Conservation (phyloP, 148 eudicot genomes). For the Dianthus caryophyllus region DNA sequence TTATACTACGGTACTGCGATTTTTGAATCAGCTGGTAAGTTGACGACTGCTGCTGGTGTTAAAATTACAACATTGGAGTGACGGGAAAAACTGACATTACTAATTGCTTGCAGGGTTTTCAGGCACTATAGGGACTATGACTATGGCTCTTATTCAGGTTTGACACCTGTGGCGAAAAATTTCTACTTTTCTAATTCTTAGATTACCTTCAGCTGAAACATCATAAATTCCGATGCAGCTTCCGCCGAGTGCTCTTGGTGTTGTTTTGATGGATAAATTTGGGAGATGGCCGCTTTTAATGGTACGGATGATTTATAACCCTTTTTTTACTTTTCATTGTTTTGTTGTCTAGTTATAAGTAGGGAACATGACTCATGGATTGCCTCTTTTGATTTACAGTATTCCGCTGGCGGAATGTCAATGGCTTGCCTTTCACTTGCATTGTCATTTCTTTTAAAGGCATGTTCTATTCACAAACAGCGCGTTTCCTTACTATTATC, state of each 20-base stretch:
- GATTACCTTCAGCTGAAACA: constrained; percentile 1
- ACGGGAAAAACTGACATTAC: not conserved
- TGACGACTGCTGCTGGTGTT: not conserved
- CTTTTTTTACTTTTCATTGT: no score
- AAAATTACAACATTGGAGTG: not conserved
- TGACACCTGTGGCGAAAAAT: not conserved
- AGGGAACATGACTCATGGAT: not conserved
- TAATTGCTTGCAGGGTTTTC: constrained; percentile 48
- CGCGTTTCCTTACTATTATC: not conserved
- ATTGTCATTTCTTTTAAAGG: constrained; percentile 31
- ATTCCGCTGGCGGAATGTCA: constrained; percentile 26
- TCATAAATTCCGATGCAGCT: constrained; percentile 31
- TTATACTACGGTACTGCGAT: constrained; percentile 46
- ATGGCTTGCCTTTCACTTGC: constrained; percentile 24
- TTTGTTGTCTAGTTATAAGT: not conserved
- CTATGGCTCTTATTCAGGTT: constrained; percentile 66
- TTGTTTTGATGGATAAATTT: constrained; percentile 43
- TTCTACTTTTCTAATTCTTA: not conserved
- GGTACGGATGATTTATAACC: constrained; percentile 21
- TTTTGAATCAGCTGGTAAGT: constrained; percentile 55
- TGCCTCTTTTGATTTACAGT: constrained; percentile 11
- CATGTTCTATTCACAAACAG: not conserved
- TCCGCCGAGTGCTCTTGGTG: constrained; percentile 35
- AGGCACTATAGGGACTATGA: constrained; percentile 43
- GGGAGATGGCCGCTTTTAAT: constrained; percentile 53